Evolutionary conservation across 2,329 filamentous ascomycete genomes (phyloP).

Genomic region (Nakataea oryzae): DNA sequence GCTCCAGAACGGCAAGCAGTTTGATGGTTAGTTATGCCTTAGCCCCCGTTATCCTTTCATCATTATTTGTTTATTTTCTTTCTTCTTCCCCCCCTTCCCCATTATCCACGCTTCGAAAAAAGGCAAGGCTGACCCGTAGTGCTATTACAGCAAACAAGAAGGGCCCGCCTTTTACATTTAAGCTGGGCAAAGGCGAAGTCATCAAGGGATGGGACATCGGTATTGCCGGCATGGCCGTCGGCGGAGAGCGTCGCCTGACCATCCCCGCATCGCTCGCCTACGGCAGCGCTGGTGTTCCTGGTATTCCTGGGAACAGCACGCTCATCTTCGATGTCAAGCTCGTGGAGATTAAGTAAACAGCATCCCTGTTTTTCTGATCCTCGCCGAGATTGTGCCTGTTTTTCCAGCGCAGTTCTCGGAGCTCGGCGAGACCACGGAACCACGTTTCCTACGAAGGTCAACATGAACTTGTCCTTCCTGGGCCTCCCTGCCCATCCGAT

Average conservation of each 20-base stretch:
- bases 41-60: background rate
- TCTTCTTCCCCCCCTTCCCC: background rate
- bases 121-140: background rate
- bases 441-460: too few relatives aligned
- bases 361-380: background rate
- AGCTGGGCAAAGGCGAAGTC: constrained; percentile 86
- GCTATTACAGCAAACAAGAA: constrained; percentile 77
- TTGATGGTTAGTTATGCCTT: constrained; percentile 60
- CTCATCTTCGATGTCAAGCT: constrained; percentile 88
- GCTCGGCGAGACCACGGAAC: too few relatives aligned
- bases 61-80: background rate
- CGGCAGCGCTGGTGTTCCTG: constrained; percentile 70
- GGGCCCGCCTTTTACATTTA: constrained; percentile 94
- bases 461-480: background rate
- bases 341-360: constrained; percentile 65
- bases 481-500: background rate
- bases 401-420: background rate
- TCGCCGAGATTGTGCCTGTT: background rate
- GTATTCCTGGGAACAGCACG: constrained; percentile 85
- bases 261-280: constrained; percentile 85
- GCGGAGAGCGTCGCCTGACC: constrained; percentile 85
- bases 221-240: constrained; percentile 82
- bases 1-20: constrained; percentile 86
- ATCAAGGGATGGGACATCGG: constrained; percentile 99
- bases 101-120: background rate